These are phyloP conservation scores for Ophiostoma fasciatum DNA, from an alignment of 2,329 filamentous ascomycete species.

Conservation along the genomic window DNA sequence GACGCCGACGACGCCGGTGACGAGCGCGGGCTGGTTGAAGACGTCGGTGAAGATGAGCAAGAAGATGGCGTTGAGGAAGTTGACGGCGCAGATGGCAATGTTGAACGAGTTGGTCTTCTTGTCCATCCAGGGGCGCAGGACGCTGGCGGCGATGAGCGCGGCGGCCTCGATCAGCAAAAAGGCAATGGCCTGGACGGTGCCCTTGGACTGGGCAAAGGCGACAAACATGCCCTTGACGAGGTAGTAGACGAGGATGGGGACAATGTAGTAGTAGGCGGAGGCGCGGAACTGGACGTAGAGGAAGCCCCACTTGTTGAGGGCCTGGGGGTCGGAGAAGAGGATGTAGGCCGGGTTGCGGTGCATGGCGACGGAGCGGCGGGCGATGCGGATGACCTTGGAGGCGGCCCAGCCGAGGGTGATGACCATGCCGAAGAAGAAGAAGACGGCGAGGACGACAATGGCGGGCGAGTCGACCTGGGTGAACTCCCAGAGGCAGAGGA, in stretches of 20 bases:
- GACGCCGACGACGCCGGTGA: constrained; percentile 70
- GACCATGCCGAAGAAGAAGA: constrained; percentile 66
- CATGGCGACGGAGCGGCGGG: constrained; percentile 66
- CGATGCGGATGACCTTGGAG: constrained; percentile 68
- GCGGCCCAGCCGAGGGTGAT: constrained; percentile 62
- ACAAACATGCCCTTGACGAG: constrained; percentile 72
- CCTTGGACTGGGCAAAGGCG: constrained; percentile 53
- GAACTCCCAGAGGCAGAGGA: constrained; percentile 76
- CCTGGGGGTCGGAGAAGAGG: constrained; percentile 71
- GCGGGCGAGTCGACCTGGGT: constrained; percentile 64
- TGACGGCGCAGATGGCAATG: constrained; percentile 67
- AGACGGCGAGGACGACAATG: constrained; percentile 63
- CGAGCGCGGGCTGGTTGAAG: constrained; percentile 62
- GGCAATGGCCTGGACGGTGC: constrained; percentile 58
- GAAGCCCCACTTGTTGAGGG: constrained; percentile 86
- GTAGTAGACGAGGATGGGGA: constrained; percentile 57
- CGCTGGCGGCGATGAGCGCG: constrained; percentile 55
- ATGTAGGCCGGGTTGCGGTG: constrained; percentile 88
- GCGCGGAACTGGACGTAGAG: constrained; percentile 82
- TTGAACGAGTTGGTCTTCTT: constrained; percentile 88
- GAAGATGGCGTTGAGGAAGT: constrained; percentile 72
- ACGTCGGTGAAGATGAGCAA: constrained; percentile 69
- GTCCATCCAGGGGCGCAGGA: constrained; percentile 84
- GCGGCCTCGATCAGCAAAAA: constrained; percentile 61
- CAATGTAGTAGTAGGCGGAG: constrained; percentile 77